These are phyloP conservation scores for Candida pini DNA, from an alignment of 805 yeast genomes.

Conservation along the genomic window DNA sequence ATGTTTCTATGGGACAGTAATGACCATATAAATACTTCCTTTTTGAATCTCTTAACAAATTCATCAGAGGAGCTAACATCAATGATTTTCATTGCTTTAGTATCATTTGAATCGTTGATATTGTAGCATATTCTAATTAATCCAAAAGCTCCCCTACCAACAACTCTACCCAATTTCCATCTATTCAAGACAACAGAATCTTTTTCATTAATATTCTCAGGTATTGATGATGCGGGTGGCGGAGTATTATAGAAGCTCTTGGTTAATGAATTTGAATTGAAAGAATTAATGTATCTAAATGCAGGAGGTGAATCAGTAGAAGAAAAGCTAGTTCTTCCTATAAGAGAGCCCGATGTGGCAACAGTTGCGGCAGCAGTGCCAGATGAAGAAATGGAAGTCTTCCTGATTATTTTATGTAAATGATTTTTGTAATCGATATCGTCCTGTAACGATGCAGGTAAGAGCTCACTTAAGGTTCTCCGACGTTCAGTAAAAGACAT, in stretches of 20 bases:
- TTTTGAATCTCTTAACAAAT: conserved; percentile 51
- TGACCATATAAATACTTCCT: conserved; percentile 76
- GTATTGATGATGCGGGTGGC: too few relatives aligned
- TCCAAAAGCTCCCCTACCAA: conserved; percentile 92
- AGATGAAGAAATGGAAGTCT: conserved; percentile 16
- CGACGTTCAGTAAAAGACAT: conserved; percentile 49
- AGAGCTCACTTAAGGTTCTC: conserved; percentile 25
- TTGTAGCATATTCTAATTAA: conserved; percentile 44
- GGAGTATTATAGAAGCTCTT: conserved; percentile 1
- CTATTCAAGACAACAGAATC: conserved; percentile 59
- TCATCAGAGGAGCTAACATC: conserved; percentile 34
- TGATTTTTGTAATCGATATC: conserved; percentile 28
- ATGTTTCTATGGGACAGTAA: conserved; percentile 58
- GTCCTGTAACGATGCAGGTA: conserved; percentile 22
- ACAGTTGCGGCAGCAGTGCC: neutral
- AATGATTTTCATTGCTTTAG: conserved; percentile 27
- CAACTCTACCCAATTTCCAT: conserved; percentile 58
- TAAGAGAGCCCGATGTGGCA: neutral
- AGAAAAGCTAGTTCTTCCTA: conserved; percentile 5
- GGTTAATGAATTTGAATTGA: conserved; percentile 9
- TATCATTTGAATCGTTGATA: conserved; percentile 10
- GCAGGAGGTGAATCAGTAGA: conserved; percentile 20
- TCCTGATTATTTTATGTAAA: conserved; percentile 24
- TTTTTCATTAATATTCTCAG: conserved; percentile 44
- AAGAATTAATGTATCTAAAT: conserved; percentile 16